These are phyloP conservation scores for Phytophthora tentaculata DNA, from an alignment of 352 stramenopile genomes.

Conservation along the genomic window DNA sequence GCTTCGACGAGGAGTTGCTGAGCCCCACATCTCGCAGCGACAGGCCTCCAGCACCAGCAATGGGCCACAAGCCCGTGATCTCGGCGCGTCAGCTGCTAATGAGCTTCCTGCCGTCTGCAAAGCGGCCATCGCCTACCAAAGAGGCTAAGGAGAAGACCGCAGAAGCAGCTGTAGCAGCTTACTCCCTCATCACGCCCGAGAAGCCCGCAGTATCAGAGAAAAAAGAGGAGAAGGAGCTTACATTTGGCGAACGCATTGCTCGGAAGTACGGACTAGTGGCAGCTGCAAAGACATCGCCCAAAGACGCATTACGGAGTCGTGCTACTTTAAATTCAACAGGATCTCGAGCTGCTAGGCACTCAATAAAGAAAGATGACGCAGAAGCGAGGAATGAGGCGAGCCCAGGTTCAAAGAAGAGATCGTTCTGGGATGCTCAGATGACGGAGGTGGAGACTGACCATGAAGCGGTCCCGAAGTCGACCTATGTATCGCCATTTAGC, in stretches of 20 bases:
- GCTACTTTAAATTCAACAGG: neutral
- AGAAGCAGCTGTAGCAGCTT: constrained; percentile 21
- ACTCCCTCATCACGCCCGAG: constrained; percentile 22
- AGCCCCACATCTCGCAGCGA: neutral
- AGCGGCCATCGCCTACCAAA: constrained; percentile 10
- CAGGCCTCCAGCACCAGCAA: neutral
- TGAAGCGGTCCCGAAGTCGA: neutral
- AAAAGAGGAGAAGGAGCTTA: constrained; percentile 34
- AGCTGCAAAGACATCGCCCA: constrained; percentile 17
- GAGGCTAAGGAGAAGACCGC: constrained; percentile 10
- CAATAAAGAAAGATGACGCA: constrained; percentile 5
- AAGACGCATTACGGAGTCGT: constrained; percentile 12
- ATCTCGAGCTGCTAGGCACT: constrained; percentile 1
- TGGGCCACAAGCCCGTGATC: constrained; percentile 56
- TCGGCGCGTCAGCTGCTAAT: constrained; percentile 66
- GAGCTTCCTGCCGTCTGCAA: constrained; percentile 46
- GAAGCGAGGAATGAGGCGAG: constrained; percentile 9
- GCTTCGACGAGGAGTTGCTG: constrained; percentile 26
- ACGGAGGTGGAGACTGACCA: constrained; percentile 8
- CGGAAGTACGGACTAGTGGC: constrained; percentile 62
- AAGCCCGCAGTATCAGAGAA: constrained; percentile 7
- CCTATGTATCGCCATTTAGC: constrained; percentile 71
- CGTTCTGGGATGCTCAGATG: constrained; percentile 39
- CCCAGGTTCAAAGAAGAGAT: constrained; percentile 29
- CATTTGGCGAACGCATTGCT: constrained; percentile 59